Percentiles rank a stretch among this genome's conserved stretches.
These are phyloP conservation scores for Macadamia integrifolia DNA, from an alignment of 164 flowering plant species.

Conservation along the genomic window DNA sequence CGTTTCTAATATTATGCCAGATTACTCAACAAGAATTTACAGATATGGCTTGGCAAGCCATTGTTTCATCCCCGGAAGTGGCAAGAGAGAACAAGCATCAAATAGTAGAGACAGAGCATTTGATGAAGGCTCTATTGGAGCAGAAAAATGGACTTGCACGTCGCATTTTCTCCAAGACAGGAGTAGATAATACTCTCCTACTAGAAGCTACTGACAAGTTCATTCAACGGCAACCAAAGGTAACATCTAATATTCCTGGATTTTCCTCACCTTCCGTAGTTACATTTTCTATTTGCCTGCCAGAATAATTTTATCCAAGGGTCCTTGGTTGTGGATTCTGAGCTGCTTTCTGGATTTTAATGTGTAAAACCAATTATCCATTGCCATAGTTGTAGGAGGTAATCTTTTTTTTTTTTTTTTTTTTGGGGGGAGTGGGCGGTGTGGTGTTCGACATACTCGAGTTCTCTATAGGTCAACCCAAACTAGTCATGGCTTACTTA, in stretches of 20 bases:
- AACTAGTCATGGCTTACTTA: no score
- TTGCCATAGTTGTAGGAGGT: no score
- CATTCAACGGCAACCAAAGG: constrained; percentile 94
- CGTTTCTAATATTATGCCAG: constrained; percentile 25
- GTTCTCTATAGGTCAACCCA: no score
- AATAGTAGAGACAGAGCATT: constrained; percentile 96
- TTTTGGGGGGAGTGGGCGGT: no score
- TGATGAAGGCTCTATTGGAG: constrained; percentile 89
- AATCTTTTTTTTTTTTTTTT: no score
- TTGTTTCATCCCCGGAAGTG: constrained; percentile 87
- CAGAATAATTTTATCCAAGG: no score
- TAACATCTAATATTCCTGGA: constrained; percentile 9
- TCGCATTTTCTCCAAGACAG: constrained; percentile 78
- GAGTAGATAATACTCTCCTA: constrained; percentile 81
- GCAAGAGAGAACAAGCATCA: constrained; percentile 96
- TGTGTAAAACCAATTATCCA: no score
- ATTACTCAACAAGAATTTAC: constrained; percentile 95
- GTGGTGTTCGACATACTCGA: no score
- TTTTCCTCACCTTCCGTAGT: no score
- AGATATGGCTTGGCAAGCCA: constrained; percentile 98
- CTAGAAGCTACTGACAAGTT: constrained; percentile 85
- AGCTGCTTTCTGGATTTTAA: no score
- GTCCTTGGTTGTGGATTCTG: no score
- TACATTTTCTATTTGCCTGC: no score
- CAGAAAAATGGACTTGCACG: constrained; percentile 99